A percentile compares a stretch with the other conserved stretches of the same genome.
Evolutionary conservation across 352 stramenopile species (phyloP).

Genomic region (Phytopythium cucurbitacearum): DNA sequence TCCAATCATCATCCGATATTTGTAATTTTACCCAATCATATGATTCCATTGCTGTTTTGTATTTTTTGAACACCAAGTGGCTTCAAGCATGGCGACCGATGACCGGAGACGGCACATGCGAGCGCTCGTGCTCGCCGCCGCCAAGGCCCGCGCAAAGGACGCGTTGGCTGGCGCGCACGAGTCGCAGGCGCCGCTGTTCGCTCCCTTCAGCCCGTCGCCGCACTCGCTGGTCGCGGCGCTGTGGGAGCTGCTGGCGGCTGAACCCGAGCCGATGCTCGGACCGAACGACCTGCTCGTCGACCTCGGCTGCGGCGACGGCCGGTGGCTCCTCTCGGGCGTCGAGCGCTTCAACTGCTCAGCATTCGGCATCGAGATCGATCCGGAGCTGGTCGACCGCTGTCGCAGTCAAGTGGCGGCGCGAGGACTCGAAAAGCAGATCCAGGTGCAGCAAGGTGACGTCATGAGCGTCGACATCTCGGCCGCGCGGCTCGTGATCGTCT

Average conservation of each 20-base stretch:
- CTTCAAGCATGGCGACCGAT: conserved; percentile 10
- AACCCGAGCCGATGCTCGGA: conserved; percentile 12
- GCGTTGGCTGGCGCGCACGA: conserved; percentile 31
- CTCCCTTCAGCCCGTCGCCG: conserved; percentile 73
- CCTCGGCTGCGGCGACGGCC: conserved; percentile 74
- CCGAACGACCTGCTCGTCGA: conserved; percentile 65
- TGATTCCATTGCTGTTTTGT: neutral
- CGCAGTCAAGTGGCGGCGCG: conserved; percentile 12
- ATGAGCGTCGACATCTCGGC: conserved; percentile 39
- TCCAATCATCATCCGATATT: conserved; percentile 17
- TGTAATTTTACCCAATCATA: conserved; percentile 29
- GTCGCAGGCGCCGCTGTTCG: conserved; percentile 38
- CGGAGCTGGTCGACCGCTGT: conserved; percentile 37
- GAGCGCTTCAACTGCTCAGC: conserved; percentile 52
- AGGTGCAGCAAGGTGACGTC: conserved; percentile 54
- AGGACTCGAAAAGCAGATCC: conserved; percentile 33
- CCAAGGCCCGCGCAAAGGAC: conserved; percentile 38
- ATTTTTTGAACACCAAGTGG: no score
- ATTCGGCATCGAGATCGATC: conserved; percentile 70
- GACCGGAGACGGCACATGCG: conserved; percentile 32
- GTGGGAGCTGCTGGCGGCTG: conserved; percentile 39
- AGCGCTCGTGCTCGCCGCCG: conserved; percentile 60
- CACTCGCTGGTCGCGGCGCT: conserved; percentile 50
- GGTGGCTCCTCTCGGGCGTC: conserved; percentile 70
- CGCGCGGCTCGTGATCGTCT: conserved; percentile 74